These are phyloP conservation scores for Kluyveromyces sp. DNA, from an alignment of 1,139 yeast genomes.

Conservation along the genomic window DNA sequence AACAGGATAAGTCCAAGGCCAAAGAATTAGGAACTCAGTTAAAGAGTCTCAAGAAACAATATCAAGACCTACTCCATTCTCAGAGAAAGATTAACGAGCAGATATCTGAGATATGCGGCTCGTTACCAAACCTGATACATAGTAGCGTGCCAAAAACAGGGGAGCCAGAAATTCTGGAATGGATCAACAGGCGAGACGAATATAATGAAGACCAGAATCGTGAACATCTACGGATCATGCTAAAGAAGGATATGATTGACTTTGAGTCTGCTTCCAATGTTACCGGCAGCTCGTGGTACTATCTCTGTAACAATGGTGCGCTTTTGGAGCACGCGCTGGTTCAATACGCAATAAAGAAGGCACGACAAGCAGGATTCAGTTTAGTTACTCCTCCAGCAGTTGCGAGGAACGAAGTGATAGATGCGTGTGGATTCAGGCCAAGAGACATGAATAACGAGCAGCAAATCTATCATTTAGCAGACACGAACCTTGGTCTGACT, in stretches of 20 bases:
- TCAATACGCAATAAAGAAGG: conserved; percentile 64
- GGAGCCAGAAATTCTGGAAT: conserved; percentile 41
- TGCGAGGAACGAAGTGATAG: conserved; percentile 67
- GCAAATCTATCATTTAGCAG: conserved; percentile 64
- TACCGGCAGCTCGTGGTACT: conserved; percentile 88
- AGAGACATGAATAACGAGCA: conserved; percentile 82
- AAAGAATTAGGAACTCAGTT: conserved; percentile 15
- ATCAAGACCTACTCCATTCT: conserved; percentile 11
- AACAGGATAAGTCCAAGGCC: conserved; percentile 18
- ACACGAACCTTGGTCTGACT: conserved; percentile 55
- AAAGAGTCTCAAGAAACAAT: conserved; percentile 24
- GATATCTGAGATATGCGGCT: conserved; percentile 36
- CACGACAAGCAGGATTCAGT: conserved; percentile 59
- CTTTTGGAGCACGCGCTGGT: conserved; percentile 82
- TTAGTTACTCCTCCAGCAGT: conserved; percentile 81
- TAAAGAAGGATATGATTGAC: conserved; percentile 45
- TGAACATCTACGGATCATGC: conserved; percentile 59
- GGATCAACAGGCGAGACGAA: conserved; percentile 40
- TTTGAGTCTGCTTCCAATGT: conserved; percentile 64
- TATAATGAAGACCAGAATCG: conserved; percentile 26
- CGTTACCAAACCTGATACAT: conserved; percentile 65
- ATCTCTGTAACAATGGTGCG: conserved; percentile 80
- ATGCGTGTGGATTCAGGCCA: conserved; percentile 94
- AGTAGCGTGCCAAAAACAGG: conserved; percentile 39
- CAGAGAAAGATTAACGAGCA: conserved; percentile 35